A percentile compares a stretch with the other conserved stretches of the same genome.
Conservation (phyloP, 257 asterid genomes). For the Plectranthus barbatus region DNA sequence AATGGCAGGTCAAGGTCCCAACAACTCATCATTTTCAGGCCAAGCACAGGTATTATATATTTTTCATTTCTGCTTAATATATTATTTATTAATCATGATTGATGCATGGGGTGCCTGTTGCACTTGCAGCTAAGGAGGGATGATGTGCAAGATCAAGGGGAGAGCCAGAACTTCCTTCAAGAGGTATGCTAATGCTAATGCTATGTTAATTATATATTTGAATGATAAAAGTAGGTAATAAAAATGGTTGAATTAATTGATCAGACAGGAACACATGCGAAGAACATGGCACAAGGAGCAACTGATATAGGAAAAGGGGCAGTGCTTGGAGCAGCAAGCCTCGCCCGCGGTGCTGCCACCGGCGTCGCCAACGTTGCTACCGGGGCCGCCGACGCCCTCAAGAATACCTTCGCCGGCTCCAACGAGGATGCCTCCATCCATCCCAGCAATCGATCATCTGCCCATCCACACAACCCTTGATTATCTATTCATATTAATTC, state of each 20-base stretch:
- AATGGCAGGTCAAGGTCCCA: conserved; percentile 50
- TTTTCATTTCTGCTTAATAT: no score
- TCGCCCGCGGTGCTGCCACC: conserved; percentile 38
- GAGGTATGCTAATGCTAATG: no score
- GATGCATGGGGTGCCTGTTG: no score
- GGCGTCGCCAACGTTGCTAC: conserved; percentile 44
- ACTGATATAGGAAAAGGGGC: conserved; percentile 41
- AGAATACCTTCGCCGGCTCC: conserved; percentile 12
- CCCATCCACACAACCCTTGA: conserved; percentile 14
- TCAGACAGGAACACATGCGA: conserved; percentile 40
- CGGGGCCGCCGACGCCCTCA: conserved; percentile 69
- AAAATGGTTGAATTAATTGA: background rate
- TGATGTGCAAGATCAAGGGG: conserved; percentile 20
- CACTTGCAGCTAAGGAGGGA: conserved; percentile 53
- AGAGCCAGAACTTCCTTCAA: conserved; percentile 35
- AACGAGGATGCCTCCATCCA: background rate
- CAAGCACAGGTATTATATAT: conserved; percentile 53
- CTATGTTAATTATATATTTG: no score
- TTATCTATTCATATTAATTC: no score
- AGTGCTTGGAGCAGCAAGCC: conserved; percentile 35
- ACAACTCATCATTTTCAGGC: conserved; percentile 24
- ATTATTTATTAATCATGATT: no score
- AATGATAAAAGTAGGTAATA: no score
- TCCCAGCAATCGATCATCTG: background rate
- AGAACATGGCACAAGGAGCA: conserved; percentile 54